phyloP scores from a whole-genome alignment of 306 rosid genomes.

The Vigna nakashimae region DNA sequence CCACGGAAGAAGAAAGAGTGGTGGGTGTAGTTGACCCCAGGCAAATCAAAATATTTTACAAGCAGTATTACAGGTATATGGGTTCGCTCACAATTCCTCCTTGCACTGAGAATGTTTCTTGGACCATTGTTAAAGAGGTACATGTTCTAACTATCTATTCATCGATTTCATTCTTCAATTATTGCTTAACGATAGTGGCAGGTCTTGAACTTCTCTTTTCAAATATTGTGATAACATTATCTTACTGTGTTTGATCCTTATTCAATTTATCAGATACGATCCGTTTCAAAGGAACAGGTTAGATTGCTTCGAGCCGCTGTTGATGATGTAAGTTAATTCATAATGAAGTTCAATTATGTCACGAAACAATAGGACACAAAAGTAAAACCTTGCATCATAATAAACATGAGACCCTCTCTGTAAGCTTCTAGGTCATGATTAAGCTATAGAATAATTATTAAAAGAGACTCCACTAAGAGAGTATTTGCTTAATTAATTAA shows the following conservation, averaged over 20 bases:
- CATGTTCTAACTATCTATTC: neutral
- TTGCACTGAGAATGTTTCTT: conserved; percentile 63
- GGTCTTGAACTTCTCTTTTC: neutral
- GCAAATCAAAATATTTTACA: conserved; percentile 29
- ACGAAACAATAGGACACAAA: neutral
- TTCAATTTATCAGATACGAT: conserved; percentile 48
- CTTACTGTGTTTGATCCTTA: neutral
- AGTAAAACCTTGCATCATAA: conserved; percentile 10
- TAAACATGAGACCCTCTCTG: neutral
- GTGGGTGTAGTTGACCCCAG: conserved; percentile 58
- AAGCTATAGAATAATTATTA: neutral
- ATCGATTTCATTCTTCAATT: neutral
- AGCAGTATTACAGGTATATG: conserved; percentile 61
- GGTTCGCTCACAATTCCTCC: conserved; percentile 81
- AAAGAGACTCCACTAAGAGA: neutral
- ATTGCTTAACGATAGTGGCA: neutral
- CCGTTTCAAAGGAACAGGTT: conserved; percentile 61
- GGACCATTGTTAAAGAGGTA: conserved; percentile 58
- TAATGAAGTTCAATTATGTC: neutral
- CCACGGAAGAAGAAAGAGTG: conserved; percentile 12
- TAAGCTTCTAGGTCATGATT: neutral
- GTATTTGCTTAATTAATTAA: neutral
- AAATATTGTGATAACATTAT: neutral
- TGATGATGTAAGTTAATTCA: conserved; percentile 68
- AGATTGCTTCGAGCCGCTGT: conserved; percentile 60